Percentiles rank a stretch among this genome's conserved stretches.
Conservation (phyloP, 768 basidiomycete genomes). For the Boletus rubroflammeus region DNA sequence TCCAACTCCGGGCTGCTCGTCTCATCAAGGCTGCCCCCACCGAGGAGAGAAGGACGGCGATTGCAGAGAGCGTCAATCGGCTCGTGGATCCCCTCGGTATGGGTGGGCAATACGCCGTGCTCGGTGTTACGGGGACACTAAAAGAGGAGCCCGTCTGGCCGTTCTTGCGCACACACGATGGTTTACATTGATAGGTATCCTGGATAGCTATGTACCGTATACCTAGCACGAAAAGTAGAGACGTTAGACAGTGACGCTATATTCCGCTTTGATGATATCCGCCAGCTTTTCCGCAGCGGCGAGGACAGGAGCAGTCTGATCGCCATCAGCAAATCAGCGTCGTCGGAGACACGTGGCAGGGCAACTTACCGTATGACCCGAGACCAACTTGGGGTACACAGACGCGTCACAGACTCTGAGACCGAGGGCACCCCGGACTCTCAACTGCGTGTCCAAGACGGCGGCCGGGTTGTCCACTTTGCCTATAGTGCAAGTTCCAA, state of each 20-base stretch:
- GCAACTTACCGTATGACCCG: constrained; percentile 43
- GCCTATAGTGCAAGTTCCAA: constrained; percentile 37
- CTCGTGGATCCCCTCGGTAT: constrained; percentile 80
- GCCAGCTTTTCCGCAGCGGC: constrained; percentile 36
- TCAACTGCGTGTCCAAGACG: constrained; percentile 42
- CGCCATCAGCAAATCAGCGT: not conserved
- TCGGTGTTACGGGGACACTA: constrained; percentile 47
- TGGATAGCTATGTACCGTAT: not conserved
- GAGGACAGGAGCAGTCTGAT: constrained; percentile 28
- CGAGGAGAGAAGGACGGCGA: constrained; percentile 48
- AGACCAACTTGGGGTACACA: constrained; percentile 40
- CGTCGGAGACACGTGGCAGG: not conserved
- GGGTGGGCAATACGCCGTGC: constrained; percentile 83
- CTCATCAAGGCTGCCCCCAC: constrained; percentile 51
- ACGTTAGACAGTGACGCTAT: not conserved
- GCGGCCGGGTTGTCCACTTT: constrained; percentile 38
- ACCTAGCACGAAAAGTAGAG: not conserved
- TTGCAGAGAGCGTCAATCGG: constrained; percentile 59
- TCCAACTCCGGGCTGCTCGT: constrained; percentile 59
- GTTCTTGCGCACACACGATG: constrained; percentile 17
- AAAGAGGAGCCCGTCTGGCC: constrained; percentile 29
- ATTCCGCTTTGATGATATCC: constrained; percentile 30
- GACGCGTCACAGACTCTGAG: constrained; percentile 48
- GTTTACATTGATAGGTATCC: not conserved
- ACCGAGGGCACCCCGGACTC: constrained; percentile 41